phyloP scores from a whole-genome alignment of 2,329 filamentous ascomycete genomes.

The Ceratocystis ficicola region DNA sequence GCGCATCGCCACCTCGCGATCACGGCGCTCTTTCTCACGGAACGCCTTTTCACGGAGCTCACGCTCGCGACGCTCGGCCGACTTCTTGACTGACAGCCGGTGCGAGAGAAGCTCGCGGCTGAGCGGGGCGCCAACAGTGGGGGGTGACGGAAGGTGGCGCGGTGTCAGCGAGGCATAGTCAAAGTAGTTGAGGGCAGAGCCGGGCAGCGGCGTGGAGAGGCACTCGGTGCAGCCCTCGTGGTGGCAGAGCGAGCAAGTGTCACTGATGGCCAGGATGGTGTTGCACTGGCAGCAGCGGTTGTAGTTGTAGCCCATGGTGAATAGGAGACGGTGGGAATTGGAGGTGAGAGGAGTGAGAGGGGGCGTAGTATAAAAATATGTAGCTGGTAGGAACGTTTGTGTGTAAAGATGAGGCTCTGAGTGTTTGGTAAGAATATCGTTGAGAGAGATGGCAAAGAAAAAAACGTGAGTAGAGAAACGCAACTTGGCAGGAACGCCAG shows the following conservation, averaged over 20 bases:
- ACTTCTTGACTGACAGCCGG: conserved; percentile 7
- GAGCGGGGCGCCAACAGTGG: not conserved
- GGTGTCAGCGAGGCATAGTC: conserved; percentile 17
- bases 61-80: conserved; percentile 11
- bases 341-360: not conserved
- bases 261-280: conserved; percentile 46
- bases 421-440: not conserved
- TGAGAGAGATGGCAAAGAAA: not conserved
- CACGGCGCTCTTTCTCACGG: conserved; percentile 13
- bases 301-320: conserved; percentile 28
- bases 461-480: not conserved
- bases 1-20: conserved; percentile 15
- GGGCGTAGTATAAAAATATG: not conserved
- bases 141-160: conserved; percentile 6
- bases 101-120: not conserved
- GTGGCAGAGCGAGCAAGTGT: conserved; percentile 38
- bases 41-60: conserved; percentile 14
- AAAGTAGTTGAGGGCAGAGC: conserved; percentile 17
- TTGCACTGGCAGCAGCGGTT: conserved; percentile 46
- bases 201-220: conserved; percentile 23
- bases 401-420: not conserved
- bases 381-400: not conserved
- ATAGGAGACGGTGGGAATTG: not conserved
- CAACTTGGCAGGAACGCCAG: not conserved
- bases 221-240: conserved; percentile 41